A percentile compares a stretch with the other conserved stretches of the same genome.
Evolutionary conservation across 352 stramenopile species (phyloP).

Genomic region (Aphanomyces cochlioides): DNA sequence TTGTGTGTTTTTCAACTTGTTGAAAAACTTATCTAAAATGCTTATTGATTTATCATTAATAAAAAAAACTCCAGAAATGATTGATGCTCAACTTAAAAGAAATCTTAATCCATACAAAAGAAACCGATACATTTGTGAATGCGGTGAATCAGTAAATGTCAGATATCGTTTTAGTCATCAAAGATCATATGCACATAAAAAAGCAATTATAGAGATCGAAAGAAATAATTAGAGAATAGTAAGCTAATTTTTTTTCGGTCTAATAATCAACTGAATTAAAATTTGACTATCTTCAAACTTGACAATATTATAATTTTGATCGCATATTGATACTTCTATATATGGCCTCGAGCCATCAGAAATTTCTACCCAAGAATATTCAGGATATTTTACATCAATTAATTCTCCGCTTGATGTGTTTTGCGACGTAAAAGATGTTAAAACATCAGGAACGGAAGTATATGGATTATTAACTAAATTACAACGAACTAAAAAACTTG

Average conservation of each 20-base stretch:
- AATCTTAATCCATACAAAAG: too few relatives aligned
- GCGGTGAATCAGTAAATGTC: too few relatives aligned
- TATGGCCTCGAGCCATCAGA: neutral
- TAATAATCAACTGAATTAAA: neutral
- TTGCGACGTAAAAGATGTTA: neutral
- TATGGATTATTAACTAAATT: constrained; percentile 17
- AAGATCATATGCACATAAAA: too few relatives aligned
- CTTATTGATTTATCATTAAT: too few relatives aligned
- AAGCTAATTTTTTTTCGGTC: neutral
- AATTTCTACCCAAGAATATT: neutral
- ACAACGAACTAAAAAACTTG: neutral
- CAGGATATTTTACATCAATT: constrained; percentile 2
- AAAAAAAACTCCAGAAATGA: too few relatives aligned
- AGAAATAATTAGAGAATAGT: too few relatives aligned
- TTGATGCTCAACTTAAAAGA: too few relatives aligned
- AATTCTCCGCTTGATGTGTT: constrained; percentile 5
- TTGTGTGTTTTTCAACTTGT: too few relatives aligned
- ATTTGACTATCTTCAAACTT: constrained; percentile 6
- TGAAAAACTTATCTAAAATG: too few relatives aligned
- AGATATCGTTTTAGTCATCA: too few relatives aligned
- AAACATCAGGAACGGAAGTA: neutral
- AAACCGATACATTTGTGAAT: too few relatives aligned
- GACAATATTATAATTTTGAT: neutral
- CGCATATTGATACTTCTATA: constrained; percentile 4
- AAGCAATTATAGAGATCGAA: too few relatives aligned